Base-by-base conservation (phyloP, 495 filamentous ascomycete species). In the Lasiosphaeria hispida region DNA sequence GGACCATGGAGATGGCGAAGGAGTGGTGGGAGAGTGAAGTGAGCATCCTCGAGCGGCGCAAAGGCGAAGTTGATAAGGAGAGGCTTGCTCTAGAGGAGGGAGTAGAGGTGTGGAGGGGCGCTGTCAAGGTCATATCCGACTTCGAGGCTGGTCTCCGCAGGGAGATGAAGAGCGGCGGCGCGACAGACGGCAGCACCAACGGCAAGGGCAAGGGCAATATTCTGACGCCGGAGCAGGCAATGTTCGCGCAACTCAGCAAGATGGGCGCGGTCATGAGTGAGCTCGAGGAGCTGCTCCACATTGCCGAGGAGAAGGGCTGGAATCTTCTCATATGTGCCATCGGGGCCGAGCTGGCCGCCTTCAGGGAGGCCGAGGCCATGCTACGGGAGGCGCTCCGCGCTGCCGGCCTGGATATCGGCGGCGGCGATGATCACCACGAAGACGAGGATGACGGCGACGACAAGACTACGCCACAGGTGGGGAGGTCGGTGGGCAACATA, bases 261-360 rank as follows among this genome's bases (percentile, higher is more conserved):
- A 80, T 93, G 65, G 78, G 84, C 43, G 61, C 66, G 7, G 83
- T 82, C 15, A 79, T 87, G 39, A 49, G 58, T 3, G 77, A 80
- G 10, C 67, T 96, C n/a, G 83, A 87, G 52, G 72, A 78, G 37
- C 79, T 77, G 7, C 65, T 87, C n/a, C 77, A 80, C 13, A 71
- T 80, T 36, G 87, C 86, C 0, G 79, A 87, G 53, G 77, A 80
- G 4, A 81, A 80, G 53, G 81, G 85, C 7, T 98, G 94, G 94
- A 97, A 89, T 40, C 72, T 97, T 23, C 77, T 98, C 19, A 83
- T 96, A 18, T 93, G 88, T 56, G 92, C 89, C 56, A 86, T 97
- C 57, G 88, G 91, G 4, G 90, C 94, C 1, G 94, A 98, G 64
- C 69, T 96, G 4, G 88, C 93, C 62, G 92, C 95, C 7, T 84